phyloP scores from a whole-genome alignment of 2,329 filamentous ascomycete genomes.

The Sphaerostilbella broomeana region DNA sequence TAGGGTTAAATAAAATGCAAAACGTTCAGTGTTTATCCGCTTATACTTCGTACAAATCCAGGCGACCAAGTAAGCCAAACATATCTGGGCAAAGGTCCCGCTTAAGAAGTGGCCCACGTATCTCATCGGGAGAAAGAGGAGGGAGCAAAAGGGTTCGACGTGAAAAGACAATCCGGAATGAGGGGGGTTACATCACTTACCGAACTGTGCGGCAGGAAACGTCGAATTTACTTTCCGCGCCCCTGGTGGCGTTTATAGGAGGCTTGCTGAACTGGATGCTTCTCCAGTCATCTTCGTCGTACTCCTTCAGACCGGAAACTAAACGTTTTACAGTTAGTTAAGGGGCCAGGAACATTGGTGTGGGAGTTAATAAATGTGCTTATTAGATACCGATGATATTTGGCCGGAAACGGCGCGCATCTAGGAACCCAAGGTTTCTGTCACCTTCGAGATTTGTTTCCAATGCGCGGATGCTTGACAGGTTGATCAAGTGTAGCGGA shows the following conservation, averaged over 20 bases:
- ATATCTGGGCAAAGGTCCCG: too few species aligned
- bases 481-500: conserved; percentile 61
- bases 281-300: conserved; percentile 66
- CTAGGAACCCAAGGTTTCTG: conserved; percentile 43
- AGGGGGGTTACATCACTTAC: conserved; percentile 25
- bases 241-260: conserved; percentile 19
- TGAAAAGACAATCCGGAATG: background rate
- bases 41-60: too few species aligned
- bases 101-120: too few species aligned
- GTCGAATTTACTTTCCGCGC: conserved; percentile 34
- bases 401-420: conserved; percentile 59
- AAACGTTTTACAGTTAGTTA: conserved; percentile 1
- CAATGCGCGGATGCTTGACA: conserved; percentile 57
- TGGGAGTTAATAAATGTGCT: background rate
- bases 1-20: too few species aligned
- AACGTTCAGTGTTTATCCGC: too few species aligned
- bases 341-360: background rate
- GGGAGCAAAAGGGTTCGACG: conserved; percentile 2
- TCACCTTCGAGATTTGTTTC: conserved; percentile 49
- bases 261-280: conserved; percentile 49
- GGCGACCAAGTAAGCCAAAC: too few species aligned
- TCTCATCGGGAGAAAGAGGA: background rate
- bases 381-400: conserved; percentile 57
- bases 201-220: conserved; percentile 60
- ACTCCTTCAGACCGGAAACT: conserved; percentile 58